Evolutionary conservation across 495 filamentous ascomycete genomes (phyloP).

Genomic region (Penicillium malachiteum): DNA sequence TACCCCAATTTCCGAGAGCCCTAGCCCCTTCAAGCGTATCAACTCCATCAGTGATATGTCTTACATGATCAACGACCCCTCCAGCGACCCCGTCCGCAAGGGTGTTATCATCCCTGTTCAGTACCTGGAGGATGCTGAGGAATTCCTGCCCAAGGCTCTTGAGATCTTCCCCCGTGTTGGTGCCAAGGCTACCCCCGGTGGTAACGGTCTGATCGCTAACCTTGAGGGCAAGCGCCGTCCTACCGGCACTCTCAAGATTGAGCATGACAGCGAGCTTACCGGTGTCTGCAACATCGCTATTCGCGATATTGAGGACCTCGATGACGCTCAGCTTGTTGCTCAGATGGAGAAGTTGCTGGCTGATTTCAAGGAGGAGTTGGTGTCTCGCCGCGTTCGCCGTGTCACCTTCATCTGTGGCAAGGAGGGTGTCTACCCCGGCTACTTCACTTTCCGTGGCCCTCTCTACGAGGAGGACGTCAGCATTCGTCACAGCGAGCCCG

Average conservation of each 20-base stretch:
- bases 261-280: slow-evolving; percentile 73
- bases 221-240: slow-evolving; percentile 71
- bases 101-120: slow-evolving; percentile 91
- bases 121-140: slow-evolving; percentile 91
- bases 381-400: slow-evolving; percentile 77
- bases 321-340: slow-evolving; percentile 75
- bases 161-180: slow-evolving; percentile 69
- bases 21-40: slow-evolving; percentile 71
- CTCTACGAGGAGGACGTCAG: slow-evolving; percentile 84
- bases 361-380: slow-evolving; percentile 80
- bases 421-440: slow-evolving; percentile 92
- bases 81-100: slow-evolving; percentile 77
- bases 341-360: slow-evolving; percentile 73
- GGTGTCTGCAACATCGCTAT: slow-evolving; percentile 91
- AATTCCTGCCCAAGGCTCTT: slow-evolving; percentile 74
- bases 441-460: slow-evolving; percentile 97
- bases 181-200: slow-evolving; percentile 30
- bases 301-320: slow-evolving; percentile 81
- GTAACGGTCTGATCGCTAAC: slow-evolving; percentile 64
- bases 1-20: slow-evolving; percentile 64
- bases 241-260: slow-evolving; percentile 35
- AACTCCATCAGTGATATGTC: slow-evolving; percentile 96
- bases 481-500: slow-evolving; percentile 96
- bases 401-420: slow-evolving; percentile 95
- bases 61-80: slow-evolving; percentile 66